Evolutionary conservation across 257 asterid species (phyloP).

Genomic region (Salvia rosmarinus): DNA sequence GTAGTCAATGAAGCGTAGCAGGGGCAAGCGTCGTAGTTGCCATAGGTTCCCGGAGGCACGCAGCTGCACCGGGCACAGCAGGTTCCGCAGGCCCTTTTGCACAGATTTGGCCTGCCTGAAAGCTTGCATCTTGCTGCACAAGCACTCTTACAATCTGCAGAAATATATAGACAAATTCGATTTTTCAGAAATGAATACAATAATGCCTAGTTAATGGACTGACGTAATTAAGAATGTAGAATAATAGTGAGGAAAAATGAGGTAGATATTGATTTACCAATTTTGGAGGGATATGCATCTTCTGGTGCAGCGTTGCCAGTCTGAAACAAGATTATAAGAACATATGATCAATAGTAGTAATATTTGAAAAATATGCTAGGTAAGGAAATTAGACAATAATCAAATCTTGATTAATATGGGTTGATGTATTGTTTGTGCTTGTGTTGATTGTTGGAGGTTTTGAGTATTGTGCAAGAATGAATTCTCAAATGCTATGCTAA

Average conservation of each 20-base stretch:
- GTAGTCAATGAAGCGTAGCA: slow-evolving; percentile 69
- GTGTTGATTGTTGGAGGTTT: not conserved
- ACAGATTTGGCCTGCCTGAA: slow-evolving; percentile 59
- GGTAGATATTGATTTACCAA: slow-evolving; percentile 38
- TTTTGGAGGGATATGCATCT: slow-evolving; percentile 29
- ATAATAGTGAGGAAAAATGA: not conserved
- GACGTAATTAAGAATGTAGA: not conserved
- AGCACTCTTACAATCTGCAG: slow-evolving; percentile 57
- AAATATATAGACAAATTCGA: not conserved
- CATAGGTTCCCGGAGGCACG: slow-evolving; percentile 70
- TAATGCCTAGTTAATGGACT: not conserved
- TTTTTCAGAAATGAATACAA: not conserved
- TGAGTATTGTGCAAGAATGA: not conserved
- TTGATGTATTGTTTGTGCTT: not conserved
- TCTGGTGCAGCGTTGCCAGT: slow-evolving; percentile 36
- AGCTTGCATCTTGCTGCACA: slow-evolving; percentile 56
- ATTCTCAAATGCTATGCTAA: not conserved
- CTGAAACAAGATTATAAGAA: slow-evolving; percentile 46
- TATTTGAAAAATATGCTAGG: not conserved
- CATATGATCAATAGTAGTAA: not conserved
- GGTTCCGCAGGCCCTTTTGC: slow-evolving; percentile 74
- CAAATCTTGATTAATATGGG: not conserved
- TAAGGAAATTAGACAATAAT: not conserved
- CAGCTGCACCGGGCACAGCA: slow-evolving; percentile 67
- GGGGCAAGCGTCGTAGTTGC: slow-evolving; percentile 59